phyloP scores from a whole-genome alignment of 805 yeast species.

The Schizosaccharomyces octosporus region DNA sequence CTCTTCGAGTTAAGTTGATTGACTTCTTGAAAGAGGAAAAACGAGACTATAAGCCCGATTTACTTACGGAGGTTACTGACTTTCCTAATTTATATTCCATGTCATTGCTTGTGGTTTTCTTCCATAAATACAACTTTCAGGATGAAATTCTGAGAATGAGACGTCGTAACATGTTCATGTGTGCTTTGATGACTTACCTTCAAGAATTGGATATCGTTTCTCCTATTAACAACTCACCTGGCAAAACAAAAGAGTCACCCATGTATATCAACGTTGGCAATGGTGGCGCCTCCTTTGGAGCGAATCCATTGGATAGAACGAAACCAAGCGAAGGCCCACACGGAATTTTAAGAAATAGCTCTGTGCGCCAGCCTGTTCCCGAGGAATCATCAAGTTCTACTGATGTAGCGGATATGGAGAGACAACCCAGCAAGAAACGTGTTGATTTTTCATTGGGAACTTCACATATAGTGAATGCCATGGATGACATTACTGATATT shows the following conservation, averaged over 20 bases:
- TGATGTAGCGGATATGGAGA: background rate
- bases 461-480: background rate
- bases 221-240: background rate
- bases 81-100: conserved; percentile 15
- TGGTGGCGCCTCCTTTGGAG: background rate
- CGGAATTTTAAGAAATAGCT: background rate
- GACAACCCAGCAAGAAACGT: background rate
- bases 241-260: background rate
- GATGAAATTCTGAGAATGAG: conserved; percentile 10
- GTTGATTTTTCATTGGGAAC: conserved; percentile 1
- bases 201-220: background rate
- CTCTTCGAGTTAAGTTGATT: conserved; percentile 11
- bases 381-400: background rate
- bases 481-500: background rate
- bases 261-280: background rate
- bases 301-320: background rate
- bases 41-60: conserved; percentile 16
- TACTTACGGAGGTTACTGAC: conserved; percentile 14
- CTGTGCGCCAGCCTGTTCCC: background rate
- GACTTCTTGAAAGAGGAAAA: conserved; percentile 14
- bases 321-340: background rate
- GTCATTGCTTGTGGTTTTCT: conserved; percentile 11
- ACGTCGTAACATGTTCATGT: conserved; percentile 6
- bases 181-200: conserved; percentile 3
- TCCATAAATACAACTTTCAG: conserved; percentile 13